Conservation (phyloP, 495 filamentous ascomycete genomes). For the Articulospora tetracladia region DNA sequence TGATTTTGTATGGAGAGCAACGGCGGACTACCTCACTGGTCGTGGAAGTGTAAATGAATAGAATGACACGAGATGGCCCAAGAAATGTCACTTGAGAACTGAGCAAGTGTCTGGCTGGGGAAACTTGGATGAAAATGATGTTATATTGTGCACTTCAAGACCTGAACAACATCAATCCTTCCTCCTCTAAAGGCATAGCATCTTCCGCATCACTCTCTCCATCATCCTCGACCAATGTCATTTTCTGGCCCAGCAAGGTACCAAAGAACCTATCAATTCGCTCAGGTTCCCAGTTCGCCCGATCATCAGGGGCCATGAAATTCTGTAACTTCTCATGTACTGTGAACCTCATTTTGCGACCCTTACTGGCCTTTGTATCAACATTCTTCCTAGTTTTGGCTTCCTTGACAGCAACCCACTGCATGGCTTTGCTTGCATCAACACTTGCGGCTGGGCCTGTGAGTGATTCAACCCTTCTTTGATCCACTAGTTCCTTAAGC, state of each 20-base stretch:
- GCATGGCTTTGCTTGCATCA: constrained; percentile 31
- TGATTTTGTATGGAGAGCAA: too few relatives aligned
- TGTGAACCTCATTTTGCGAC: constrained; percentile 85
- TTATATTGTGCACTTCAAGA: constrained; percentile 6
- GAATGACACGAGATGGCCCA: too few relatives aligned
- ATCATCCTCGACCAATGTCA: constrained; percentile 67
- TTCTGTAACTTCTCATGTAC: constrained; percentile 97
- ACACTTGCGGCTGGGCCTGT: constrained; percentile 30
- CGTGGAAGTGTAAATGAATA: too few relatives aligned
- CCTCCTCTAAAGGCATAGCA: constrained; percentile 54
- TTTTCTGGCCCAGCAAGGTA: constrained; percentile 77
- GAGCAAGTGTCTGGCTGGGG: too few relatives aligned
- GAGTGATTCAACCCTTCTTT: constrained; percentile 60
- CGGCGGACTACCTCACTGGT: too few relatives aligned
- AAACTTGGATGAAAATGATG: too few relatives aligned
- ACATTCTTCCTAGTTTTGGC: constrained; percentile 78
- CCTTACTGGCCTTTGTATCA: constrained; percentile 93
- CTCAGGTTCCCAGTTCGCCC: constrained; percentile 67
- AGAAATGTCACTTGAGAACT: too few relatives aligned
- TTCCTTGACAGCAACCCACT: constrained; percentile 67
- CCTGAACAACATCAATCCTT: constrained; percentile 73
- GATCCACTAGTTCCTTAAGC: constrained; percentile 87
- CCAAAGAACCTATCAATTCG: constrained; percentile 87
- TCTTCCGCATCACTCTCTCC: constrained; percentile 41
- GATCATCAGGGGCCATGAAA: constrained; percentile 93